These are phyloP conservation scores for Globisporangium nodosum DNA, from an alignment of 352 stramenopile species.

Conservation along the genomic window DNA sequence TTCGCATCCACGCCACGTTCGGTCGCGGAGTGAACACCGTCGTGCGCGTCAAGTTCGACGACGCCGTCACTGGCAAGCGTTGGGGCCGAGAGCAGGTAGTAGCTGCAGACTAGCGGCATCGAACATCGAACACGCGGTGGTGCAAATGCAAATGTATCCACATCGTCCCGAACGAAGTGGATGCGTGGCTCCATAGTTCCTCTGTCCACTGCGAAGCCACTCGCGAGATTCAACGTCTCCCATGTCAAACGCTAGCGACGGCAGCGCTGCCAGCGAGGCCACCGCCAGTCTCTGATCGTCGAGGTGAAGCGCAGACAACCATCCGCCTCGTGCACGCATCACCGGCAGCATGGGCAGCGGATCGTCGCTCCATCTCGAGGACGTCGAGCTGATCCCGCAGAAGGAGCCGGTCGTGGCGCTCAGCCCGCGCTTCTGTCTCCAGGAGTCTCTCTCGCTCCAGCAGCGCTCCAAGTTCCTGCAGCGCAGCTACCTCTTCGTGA, in stretches of 20 bases:
- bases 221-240: not conserved
- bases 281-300: not conserved
- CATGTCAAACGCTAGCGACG: not conserved
- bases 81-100: not conserved
- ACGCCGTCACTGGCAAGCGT: slow-evolving; percentile 1
- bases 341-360: not conserved
- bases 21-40: not conserved
- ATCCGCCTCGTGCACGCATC: not conserved
- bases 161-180: not conserved
- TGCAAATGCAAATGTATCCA: not conserved
- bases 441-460: not conserved
- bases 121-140: no score
- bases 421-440: not conserved
- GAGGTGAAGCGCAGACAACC: not conserved
- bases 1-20: not conserved
- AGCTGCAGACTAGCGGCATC: no score
- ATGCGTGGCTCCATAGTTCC: not conserved
- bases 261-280: not conserved
- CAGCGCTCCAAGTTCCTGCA: not conserved
- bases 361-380: not conserved
- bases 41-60: not conserved
- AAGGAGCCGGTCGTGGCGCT: not conserved
- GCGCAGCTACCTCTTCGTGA: not conserved
- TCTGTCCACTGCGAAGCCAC: not conserved
- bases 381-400: not conserved